phyloP scores from a whole-genome alignment of 768 basidiomycete species.

The Collybia sp. region DNA sequence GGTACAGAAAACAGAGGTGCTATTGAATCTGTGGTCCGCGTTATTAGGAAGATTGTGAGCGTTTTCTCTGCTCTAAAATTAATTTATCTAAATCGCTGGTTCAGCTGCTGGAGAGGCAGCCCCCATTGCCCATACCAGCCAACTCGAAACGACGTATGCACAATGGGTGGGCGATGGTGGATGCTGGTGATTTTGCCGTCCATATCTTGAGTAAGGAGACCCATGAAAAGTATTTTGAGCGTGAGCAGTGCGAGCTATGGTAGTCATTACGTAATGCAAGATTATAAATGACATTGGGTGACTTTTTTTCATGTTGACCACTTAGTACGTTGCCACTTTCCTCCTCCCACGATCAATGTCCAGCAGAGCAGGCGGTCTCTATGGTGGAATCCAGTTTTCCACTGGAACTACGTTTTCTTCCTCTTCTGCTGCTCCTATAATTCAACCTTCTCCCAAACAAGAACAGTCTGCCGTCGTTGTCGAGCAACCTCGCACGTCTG shows the following conservation, averaged over 20 bases:
- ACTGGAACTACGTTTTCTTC: conserved; percentile 54
- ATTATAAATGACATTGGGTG: too few species aligned
- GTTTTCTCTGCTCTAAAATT: neutral
- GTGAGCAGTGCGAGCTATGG: conserved; percentile 20
- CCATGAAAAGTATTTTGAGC: conserved; percentile 61
- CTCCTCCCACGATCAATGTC: conserved; percentile 47
- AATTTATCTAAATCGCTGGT: neutral
- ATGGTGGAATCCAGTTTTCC: conserved; percentile 85
- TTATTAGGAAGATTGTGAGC: conserved; percentile 68
- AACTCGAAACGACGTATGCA: conserved; percentile 56
- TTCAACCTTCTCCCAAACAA: conserved; percentile 14
- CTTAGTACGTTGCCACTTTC: too few species aligned
- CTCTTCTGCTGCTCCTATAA: conserved; percentile 26
- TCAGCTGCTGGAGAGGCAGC: conserved; percentile 54
- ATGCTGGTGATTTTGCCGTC: conserved; percentile 76
- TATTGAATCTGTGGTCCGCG: conserved; percentile 68
- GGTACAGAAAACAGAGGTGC: conserved; percentile 78
- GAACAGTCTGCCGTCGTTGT: conserved; percentile 10
- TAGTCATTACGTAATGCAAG: conserved; percentile 9
- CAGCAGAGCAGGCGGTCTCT: conserved; percentile 77
- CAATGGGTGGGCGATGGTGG: conserved; percentile 82
- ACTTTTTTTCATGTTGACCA: too few species aligned
- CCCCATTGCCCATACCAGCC: conserved; percentile 56
- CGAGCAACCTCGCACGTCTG: conserved; percentile 9
- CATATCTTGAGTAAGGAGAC: conserved; percentile 69